Percentiles rank a stretch among this genome's conserved stretches.
Evolutionary conservation across 306 rosid species (phyloP).

Genomic region (Lotus japonicus): DNA sequence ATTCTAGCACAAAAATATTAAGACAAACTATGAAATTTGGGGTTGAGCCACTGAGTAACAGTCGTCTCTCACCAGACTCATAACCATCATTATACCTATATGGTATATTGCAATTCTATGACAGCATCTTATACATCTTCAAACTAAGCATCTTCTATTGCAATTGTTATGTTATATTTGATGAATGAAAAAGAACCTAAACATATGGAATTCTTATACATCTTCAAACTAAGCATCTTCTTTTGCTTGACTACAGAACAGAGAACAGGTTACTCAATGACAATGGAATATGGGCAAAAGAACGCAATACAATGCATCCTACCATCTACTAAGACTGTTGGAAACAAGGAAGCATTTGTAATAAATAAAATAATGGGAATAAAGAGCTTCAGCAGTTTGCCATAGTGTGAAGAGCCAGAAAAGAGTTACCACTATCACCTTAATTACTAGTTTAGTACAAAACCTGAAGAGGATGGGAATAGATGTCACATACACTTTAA

Average conservation of each 20-base stretch:
- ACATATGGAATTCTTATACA: neutral
- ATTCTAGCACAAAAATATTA: neutral
- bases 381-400: conserved; percentile 5
- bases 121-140: neutral
- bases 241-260: conserved; percentile 2
- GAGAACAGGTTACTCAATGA: neutral
- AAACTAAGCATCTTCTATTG: neutral
- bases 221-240: neutral
- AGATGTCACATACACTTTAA: conserved; percentile 65
- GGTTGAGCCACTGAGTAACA: neutral
- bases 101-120: neutral
- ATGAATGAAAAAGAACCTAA: neutral
- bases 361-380: neutral
- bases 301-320: neutral
- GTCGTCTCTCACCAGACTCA: neutral
- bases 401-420: conserved; percentile 4
- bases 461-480: conserved; percentile 17
- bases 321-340: no score
- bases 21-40: neutral
- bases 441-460: neutral
- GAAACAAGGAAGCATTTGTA: conserved; percentile 9
- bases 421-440: neutral
- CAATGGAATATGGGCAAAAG: neutral
- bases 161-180: no score
- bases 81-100: neutral